Evolutionary conservation across 306 rosid genomes (phyloP).

Genomic region (Myrica gale): DNA sequence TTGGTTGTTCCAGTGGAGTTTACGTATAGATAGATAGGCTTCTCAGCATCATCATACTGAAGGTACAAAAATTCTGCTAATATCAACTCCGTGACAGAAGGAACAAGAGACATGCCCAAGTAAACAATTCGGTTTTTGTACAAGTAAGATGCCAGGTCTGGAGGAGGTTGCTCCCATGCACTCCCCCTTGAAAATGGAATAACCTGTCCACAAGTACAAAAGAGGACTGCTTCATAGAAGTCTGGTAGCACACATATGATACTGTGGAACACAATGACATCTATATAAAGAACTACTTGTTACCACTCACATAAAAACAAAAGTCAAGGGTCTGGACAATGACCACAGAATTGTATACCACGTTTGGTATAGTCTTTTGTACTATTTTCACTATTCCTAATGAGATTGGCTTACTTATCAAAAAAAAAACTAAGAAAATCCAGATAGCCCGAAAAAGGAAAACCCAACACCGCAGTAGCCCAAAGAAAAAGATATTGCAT

Average conservation of each 20-base stretch:
- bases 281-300: background rate
- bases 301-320: background rate
- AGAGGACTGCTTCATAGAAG: conserved; percentile 1
- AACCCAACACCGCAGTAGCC: too few species aligned
- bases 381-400: too few species aligned
- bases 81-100: conserved; percentile 88
- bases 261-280: background rate
- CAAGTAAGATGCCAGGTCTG: conserved; percentile 89
- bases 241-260: background rate
- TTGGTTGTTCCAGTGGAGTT: conserved; percentile 97
- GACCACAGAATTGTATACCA: background rate
- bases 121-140: conserved; percentile 86
- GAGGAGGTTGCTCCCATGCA: conserved; percentile 98
- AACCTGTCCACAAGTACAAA: conserved; percentile 56
- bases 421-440: too few species aligned
- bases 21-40: conserved; percentile 84
- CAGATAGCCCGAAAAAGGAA: too few species aligned
- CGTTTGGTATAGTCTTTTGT: too few species aligned
- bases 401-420: too few species aligned
- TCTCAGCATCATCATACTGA: conserved; percentile 69
- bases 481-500: too few species aligned
- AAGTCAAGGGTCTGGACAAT: background rate
- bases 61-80: conserved; percentile 92
- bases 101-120: conserved; percentile 94
- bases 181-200: conserved; percentile 84